Base-by-base conservation (phyloP, 225 moss, liverwort and hornwort genomes). In the Polytrichum formosum region DNA sequence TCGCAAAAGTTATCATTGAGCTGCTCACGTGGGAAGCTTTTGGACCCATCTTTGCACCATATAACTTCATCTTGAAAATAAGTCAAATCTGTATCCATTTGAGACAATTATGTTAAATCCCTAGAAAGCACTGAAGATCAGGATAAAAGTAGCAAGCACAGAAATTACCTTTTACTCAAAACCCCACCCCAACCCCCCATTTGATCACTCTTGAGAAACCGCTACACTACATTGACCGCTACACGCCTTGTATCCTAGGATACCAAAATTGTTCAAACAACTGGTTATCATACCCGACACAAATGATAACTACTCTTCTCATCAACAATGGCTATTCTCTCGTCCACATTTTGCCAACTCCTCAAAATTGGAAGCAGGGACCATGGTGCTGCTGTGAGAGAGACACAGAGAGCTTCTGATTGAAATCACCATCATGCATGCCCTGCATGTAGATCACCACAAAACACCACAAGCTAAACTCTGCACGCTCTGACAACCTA, bases 1-100 rank as follows among this genome's bases (percentile, higher is more conserved):
- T 85, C 88, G 77, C 88, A 85, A 65, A 82, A 88, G 72, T 88
- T 75, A 66, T 88, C 84, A 68, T 88, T 82, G 59, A 88, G 79
- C 25, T 71, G 82, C 77, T 84, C 84, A 62, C 79, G 81, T 67
- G 75, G 75, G 59, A 88, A 78, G 9, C 71, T 75, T 66, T 79
- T 85, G 2, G 81, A 69, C 5, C 88, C 84, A 68, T 88, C 88
- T 75, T 80, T 88, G 77, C 88, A 88, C 82, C 84, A 84, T 55
- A 88, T 72, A 55, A 68, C 46, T 7, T 77, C 56, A 62, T 17
- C 73, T 58, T 72, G 26, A 28, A 69, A 85, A 62, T 79, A 88
- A 28, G 61, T 61, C 65, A 81, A 79, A 75, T 82, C 88, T 87
- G 79, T 61, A 53, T 71, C 72, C 67, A 78, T 60, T 54, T 61